Evolutionary conservation across 495 filamentous ascomycete species (phyloP).

Genomic region (Penicillium egyptiacum): DNA sequence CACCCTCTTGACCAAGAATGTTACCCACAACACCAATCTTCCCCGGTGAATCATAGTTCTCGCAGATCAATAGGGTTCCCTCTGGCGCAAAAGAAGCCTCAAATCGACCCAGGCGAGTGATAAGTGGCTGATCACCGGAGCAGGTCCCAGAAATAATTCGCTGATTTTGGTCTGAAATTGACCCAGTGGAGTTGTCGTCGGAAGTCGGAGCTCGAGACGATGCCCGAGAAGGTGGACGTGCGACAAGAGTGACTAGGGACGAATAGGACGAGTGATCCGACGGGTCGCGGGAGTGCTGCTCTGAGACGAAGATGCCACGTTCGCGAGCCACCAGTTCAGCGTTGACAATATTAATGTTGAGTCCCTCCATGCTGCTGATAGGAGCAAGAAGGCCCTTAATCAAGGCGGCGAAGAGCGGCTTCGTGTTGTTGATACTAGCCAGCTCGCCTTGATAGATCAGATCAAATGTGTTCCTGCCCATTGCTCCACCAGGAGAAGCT

Average conservation of each 20-base stretch:
- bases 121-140: slow-evolving; percentile 56
- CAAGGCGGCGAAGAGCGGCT: slow-evolving; percentile 67
- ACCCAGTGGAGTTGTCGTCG: slow-evolving; percentile 1
- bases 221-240: slow-evolving; percentile 34
- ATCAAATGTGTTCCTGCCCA: slow-evolving; percentile 61
- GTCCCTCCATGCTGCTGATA: slow-evolving; percentile 56
- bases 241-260: slow-evolving; percentile 60
- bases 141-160: slow-evolving; percentile 68
- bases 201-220: slow-evolving; percentile 19
- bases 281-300: slow-evolving; percentile 56
- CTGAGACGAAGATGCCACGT: slow-evolving; percentile 67
- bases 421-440: slow-evolving; percentile 60
- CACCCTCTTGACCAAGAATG: slow-evolving; percentile 58
- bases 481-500: slow-evolving; percentile 20
- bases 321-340: slow-evolving; percentile 66
- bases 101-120: slow-evolving; percentile 65
- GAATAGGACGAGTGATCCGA: slow-evolving; percentile 51
- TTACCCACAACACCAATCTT: slow-evolving; percentile 72
- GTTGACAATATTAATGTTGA: slow-evolving; percentile 75
- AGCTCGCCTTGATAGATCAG: slow-evolving; percentile 68
- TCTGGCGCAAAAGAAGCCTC: slow-evolving; percentile 61
- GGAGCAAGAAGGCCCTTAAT: slow-evolving; percentile 64
- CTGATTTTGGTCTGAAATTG: slow-evolving; percentile 24
- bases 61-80: slow-evolving; percentile 63
- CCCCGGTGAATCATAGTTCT: slow-evolving; percentile 70